phyloP scores from a whole-genome alignment of 805 yeast species.

The Nakazawaea siamensis region DNA sequence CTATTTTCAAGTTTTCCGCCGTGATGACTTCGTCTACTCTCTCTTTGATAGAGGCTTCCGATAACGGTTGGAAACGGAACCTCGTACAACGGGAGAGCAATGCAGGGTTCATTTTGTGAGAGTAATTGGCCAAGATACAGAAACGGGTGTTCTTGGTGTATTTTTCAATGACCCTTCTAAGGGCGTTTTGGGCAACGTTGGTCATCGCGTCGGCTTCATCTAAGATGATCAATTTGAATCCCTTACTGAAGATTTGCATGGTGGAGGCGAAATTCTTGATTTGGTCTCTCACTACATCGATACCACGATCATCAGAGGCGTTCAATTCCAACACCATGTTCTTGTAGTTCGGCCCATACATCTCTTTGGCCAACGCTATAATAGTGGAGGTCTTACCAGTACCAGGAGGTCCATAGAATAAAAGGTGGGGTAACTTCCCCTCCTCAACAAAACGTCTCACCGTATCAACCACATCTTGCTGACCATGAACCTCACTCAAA shows the following conservation, averaged over 20 bases:
- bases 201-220: constrained; percentile 98
- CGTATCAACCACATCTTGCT: constrained; percentile 76
- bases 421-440: constrained; percentile 80
- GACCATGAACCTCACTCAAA: constrained; percentile 87
- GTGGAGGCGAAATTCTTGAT: constrained; percentile 95
- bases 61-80: constrained; percentile 83
- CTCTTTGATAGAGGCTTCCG: constrained; percentile 55
- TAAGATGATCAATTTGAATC: constrained; percentile 82
- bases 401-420: constrained; percentile 95
- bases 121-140: constrained; percentile 91
- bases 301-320: constrained; percentile 97
- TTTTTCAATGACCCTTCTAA: constrained; percentile 80
- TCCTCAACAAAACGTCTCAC: constrained; percentile 78
- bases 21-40: constrained; percentile 64
- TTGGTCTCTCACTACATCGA: constrained; percentile 95
- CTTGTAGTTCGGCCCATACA: constrained; percentile 72
- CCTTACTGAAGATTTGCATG: constrained; percentile 80
- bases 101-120: constrained; percentile 94
- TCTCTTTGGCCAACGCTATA: constrained; percentile 77
- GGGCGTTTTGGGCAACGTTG: constrained; percentile 75
- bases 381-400: constrained; percentile 90
- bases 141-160: constrained; percentile 93
- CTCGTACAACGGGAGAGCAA: constrained; percentile 90
- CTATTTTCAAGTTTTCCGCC: constrained; percentile 54
- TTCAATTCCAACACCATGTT: constrained; percentile 92